These are phyloP conservation scores for Pochonia chlamydosporia DNA, from an alignment of 2,329 filamentous ascomycete species.

Conservation along the genomic window DNA sequence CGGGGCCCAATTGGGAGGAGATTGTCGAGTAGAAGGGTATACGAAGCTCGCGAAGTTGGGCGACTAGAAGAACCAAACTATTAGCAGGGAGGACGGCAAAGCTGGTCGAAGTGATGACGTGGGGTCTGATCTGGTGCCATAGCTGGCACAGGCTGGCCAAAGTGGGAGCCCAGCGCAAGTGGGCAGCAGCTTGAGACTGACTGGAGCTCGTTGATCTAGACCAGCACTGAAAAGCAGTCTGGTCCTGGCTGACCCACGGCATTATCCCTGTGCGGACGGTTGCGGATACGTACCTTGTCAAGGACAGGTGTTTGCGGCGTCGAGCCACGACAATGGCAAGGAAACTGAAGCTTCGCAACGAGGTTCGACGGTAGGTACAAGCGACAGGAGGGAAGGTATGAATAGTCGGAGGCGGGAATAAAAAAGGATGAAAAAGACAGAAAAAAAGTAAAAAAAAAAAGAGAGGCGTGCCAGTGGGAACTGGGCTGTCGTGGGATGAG, in stretches of 20 bases:
- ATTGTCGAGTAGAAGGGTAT: slow-evolving; percentile 9
- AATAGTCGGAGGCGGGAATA: neutral
- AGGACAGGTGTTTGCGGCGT: neutral
- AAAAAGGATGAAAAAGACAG: slow-evolving; percentile 2
- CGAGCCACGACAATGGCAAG: neutral
- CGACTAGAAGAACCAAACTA: slow-evolving; percentile 1
- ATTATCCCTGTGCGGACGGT: neutral
- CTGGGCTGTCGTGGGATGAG: neutral
- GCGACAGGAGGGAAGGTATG: too few relatives aligned
- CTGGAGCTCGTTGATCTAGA: too few relatives aligned
- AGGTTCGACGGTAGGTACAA: too few relatives aligned
- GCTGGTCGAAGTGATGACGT: slow-evolving; percentile 3
- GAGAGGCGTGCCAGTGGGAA: slow-evolving; percentile 3
- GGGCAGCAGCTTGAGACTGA: too few relatives aligned
- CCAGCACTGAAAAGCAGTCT: too few relatives aligned
- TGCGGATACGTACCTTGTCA: neutral
- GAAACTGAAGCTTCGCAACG: neutral
- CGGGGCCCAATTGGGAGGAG: slow-evolving; percentile 8
- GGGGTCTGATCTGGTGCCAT: too few relatives aligned
- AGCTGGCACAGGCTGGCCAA: too few relatives aligned
- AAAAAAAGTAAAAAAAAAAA: slow-evolving; percentile 4
- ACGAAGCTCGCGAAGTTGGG: slow-evolving; percentile 7
- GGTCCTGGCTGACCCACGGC: too few relatives aligned
- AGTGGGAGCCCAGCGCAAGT: too few relatives aligned
- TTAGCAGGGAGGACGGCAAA: neutral